These are phyloP conservation scores for Corynascus novoguineensis DNA, from an alignment of 495 filamentous ascomycete species.

Conservation along the genomic window DNA sequence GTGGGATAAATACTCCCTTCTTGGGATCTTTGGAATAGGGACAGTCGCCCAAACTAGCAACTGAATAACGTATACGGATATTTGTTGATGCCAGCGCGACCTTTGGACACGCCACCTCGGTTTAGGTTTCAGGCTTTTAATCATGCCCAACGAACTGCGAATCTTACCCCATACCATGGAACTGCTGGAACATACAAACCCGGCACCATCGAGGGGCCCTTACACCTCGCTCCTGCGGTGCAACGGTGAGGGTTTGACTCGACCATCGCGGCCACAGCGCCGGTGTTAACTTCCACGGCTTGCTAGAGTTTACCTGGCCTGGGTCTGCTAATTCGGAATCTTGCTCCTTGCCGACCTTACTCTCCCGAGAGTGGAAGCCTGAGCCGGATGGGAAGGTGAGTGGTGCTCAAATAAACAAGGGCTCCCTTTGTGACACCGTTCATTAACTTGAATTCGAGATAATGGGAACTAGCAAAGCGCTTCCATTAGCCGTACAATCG, in stretches of 20 bases:
- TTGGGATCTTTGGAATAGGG: too few species aligned
- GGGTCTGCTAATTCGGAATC: background rate
- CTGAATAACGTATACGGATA: too few species aligned
- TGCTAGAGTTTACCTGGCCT: slow-evolving; percentile 4
- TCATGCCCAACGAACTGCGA: background rate
- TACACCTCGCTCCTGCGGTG: slow-evolving; percentile 18
- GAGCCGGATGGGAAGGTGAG: too few species aligned
- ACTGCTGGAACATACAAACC: background rate
- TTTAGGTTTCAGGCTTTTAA: background rate
- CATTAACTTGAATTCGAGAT: too few species aligned
- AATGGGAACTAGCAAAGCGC: too few species aligned
- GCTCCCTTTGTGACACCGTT: too few species aligned
- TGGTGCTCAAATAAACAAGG: too few species aligned
- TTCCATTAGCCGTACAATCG: too few species aligned
- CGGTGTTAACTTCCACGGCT: background rate
- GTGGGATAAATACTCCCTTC: background rate
- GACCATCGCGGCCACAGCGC: background rate
- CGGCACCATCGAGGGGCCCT: slow-evolving; percentile 1
- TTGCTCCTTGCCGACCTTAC: too few species aligned
- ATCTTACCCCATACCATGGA: background rate
- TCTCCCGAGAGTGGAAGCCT: too few species aligned
- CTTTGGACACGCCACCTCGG: too few species aligned
- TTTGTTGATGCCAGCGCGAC: too few species aligned
- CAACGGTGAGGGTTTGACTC: slow-evolving; percentile 13
- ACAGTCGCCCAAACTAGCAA: background rate